Conservation (phyloP, 2,329 filamentous ascomycete genomes). For the Fusarium subglutinans region DNA sequence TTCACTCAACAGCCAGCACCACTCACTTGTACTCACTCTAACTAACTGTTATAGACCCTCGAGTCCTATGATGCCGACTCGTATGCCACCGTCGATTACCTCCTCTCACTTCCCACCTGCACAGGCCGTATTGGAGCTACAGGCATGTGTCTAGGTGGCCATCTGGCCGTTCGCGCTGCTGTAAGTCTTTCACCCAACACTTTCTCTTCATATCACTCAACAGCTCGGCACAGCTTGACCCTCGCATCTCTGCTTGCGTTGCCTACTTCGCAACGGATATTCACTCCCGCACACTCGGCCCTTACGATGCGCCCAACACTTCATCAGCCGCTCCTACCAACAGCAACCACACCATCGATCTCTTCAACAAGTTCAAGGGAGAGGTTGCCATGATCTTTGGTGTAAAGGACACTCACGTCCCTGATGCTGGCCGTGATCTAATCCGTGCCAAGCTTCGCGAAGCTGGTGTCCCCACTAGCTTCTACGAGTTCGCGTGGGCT, state of each 20-base stretch:
- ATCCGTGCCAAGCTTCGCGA: conserved; percentile 85
- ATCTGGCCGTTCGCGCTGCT: conserved; percentile 73
- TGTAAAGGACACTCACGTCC: conserved; percentile 90
- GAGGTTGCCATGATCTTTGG: conserved; percentile 93
- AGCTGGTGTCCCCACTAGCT: conserved; percentile 77
- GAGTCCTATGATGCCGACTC: conserved; percentile 87
- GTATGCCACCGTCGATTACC: conserved; percentile 71
- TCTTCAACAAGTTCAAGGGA: conserved; percentile 74
- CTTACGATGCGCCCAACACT: conserved; percentile 59
- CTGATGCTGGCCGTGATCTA: conserved; percentile 81
- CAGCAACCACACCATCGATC: conserved; percentile 63
- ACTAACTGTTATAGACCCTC: conserved; percentile 66
- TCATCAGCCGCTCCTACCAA: conserved; percentile 49
- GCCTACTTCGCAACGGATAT: conserved; percentile 95
- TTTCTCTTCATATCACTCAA: background rate
- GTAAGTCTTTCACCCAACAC: conserved; percentile 49
- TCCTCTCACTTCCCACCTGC: conserved; percentile 79
- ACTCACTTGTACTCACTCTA: background rate
- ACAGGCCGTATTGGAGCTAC: conserved; percentile 82
- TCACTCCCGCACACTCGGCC: conserved; percentile 80
- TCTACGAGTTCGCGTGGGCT: conserved; percentile 91
- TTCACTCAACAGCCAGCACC: background rate
- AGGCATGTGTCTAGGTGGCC: conserved; percentile 94
- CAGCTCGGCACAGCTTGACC: conserved; percentile 65
- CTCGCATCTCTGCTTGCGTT: conserved; percentile 78